These are phyloP conservation scores for Russula sp. DNA, from an alignment of 768 basidiomycete genomes.

Conservation along the genomic window DNA sequence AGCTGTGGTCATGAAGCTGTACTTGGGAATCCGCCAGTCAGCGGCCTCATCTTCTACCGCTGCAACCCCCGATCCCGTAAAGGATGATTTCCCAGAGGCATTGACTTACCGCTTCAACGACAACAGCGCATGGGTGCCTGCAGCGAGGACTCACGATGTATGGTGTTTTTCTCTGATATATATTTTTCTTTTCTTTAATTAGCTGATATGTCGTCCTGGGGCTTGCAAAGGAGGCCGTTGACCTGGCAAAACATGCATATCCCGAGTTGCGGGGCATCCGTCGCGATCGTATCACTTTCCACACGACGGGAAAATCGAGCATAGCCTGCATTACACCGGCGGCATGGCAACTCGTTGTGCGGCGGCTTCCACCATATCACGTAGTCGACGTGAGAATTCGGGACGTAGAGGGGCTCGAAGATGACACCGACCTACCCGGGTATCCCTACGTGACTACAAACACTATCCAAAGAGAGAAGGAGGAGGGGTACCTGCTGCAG, in stretches of 20 bases:
- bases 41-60: background rate
- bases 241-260: constrained; percentile 18
- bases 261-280: constrained; percentile 14
- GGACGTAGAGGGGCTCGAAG: constrained; percentile 5
- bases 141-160: constrained; percentile 10
- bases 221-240: constrained; percentile 14
- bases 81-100: constrained; percentile 17
- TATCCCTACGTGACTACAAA: constrained; percentile 1
- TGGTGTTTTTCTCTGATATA: background rate
- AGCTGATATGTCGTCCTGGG: background rate
- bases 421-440: constrained; percentile 11
- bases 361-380: constrained; percentile 18
- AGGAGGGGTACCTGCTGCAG: background rate
- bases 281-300: constrained; percentile 18
- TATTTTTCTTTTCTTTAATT: background rate
- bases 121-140: constrained; percentile 20
- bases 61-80: background rate
- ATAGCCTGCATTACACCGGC: constrained; percentile 22
- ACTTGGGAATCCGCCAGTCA: constrained; percentile 7
- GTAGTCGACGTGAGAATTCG: constrained; percentile 20
- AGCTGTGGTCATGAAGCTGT: constrained; percentile 10
- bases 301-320: constrained; percentile 20
- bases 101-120: constrained; percentile 22
- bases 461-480: background rate
- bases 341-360: constrained; percentile 22